Conservation (phyloP, 2,329 filamentous ascomycete species). For the Coleophoma crateriformis region DNA sequence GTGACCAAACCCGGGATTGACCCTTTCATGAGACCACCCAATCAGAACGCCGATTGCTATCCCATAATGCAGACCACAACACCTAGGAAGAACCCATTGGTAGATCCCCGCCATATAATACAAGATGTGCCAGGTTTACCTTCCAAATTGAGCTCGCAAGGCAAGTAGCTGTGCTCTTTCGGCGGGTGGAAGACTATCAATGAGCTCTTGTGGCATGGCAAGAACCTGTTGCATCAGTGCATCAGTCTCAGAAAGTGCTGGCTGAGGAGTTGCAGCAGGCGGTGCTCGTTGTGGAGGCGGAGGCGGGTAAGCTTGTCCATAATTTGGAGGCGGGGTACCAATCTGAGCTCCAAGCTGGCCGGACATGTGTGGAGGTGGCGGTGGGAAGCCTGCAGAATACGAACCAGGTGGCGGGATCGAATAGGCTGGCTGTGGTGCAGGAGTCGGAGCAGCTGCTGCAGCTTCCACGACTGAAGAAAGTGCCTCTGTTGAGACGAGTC, state of each 20-base stretch:
- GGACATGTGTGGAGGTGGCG: slow-evolving; percentile 31
- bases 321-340: slow-evolving; percentile 35
- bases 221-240: slow-evolving; percentile 77
- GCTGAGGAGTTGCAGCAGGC: slow-evolving; percentile 30
- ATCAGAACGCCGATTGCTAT: too few relatives aligned
- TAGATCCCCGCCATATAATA: too few relatives aligned
- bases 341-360: slow-evolving; percentile 29
- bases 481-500: slow-evolving; percentile 79
- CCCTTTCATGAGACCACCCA: too few relatives aligned
- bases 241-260: slow-evolving; percentile 53
- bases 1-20: too few relatives aligned
- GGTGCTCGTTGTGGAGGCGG: slow-evolving; percentile 40
- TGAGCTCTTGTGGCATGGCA: slow-evolving; percentile 71
- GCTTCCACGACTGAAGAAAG: slow-evolving; percentile 74
- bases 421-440: slow-evolving; percentile 22
- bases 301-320: slow-evolving; percentile 20
- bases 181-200: slow-evolving; percentile 70
- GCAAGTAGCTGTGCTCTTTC: slow-evolving; percentile 76
- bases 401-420: slow-evolving; percentile 10
- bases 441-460: slow-evolving; percentile 34
- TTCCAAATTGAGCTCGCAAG: slow-evolving; percentile 45
- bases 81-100: too few relatives aligned
- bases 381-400: slow-evolving; percentile 29
- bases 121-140: slow-evolving; percentile 1
- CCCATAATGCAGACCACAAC: too few relatives aligned